Base-by-base conservation (phyloP, 169 alveolate species). In the Blepharisma undulans region DNA sequence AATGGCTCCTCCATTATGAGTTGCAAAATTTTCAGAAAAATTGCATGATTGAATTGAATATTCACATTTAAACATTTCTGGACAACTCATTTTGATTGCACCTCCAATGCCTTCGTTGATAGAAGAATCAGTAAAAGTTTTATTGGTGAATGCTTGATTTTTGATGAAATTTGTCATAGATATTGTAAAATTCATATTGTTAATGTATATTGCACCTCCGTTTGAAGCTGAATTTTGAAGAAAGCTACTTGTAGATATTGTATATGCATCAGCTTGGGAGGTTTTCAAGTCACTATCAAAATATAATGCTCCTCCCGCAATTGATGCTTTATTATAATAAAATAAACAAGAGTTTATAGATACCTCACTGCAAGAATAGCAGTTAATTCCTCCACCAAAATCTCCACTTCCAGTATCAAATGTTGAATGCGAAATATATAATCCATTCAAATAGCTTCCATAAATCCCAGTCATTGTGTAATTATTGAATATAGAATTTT, bases 1-100 rank as follows among this genome's bases (percentile, higher is more conserved):
- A 10, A 86, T 27, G 34, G 84, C 91, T 34, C 91, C 91, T 22
- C 91, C 91, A 71, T 72, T 60, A 21, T 33, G 12, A 4, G 84
- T 29, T 14, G 91, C 25, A 5, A 10, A 21, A 16, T 82, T 82
- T n/a, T 30, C 22, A 2, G 30, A 8, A 30, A 48, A 82, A 6
- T 21, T 22, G n/a, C 77, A n/a, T 59, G 34, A 25, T 78, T 29
- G 1, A 2, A 78, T 78, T 12, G 1, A 8, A 32, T 25, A 78
- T 29, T 78, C 16, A 21, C 86, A 78, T 12, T 78, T n/a, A 25
- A 7, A 14, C 8, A 18, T 25, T 27, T 78, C 27, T 29, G 29
- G 60, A n/a, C 86, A 29, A 3, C 34, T 34, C 29, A 78, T 14
- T 3, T 29, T 27, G 60, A 78, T 29, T 27, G 61, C 86, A 25